Conservation (phyloP, 495 filamentous ascomycete species). For the Beverwykella pulmonaria region DNA sequence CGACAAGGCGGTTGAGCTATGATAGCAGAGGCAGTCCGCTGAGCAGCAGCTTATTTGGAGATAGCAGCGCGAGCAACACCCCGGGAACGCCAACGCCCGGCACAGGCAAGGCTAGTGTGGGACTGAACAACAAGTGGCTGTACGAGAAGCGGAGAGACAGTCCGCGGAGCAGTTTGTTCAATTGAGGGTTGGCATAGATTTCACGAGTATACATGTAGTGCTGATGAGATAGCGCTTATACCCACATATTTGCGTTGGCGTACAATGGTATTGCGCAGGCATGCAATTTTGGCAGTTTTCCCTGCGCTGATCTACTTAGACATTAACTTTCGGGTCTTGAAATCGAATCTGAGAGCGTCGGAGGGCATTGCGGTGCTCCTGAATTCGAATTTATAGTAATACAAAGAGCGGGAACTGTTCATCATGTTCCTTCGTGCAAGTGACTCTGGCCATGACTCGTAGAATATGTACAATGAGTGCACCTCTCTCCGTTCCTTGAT, state of each 20-base stretch:
- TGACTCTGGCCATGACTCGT: neutral
- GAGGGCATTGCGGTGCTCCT: no score
- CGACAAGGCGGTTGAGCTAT: constrained; percentile 61
- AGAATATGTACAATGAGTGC: neutral
- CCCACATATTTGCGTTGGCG: constrained; percentile 26
- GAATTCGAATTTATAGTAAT: constrained; percentile 5
- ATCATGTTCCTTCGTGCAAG: neutral
- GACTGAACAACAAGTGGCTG: constrained; percentile 86
- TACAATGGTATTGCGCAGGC: neutral
- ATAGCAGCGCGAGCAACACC: constrained; percentile 45
- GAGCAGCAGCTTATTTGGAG: constrained; percentile 56
- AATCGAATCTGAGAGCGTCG: neutral
- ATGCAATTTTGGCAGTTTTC: neutral
- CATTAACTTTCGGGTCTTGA: neutral
- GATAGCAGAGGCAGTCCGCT: constrained; percentile 60
- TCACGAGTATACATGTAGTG: neutral
- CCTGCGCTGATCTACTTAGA: neutral
- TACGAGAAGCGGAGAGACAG: constrained; percentile 73
- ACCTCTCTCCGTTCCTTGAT: neutral
- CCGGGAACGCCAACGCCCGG: constrained; percentile 66
- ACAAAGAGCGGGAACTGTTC: constrained; percentile 6
- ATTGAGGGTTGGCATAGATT: constrained; percentile 10
- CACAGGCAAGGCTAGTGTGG: constrained; percentile 69
- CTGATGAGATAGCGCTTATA: constrained; percentile 16
- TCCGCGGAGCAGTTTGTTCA: constrained; percentile 46